A percentile compares a stretch with the other conserved stretches of the same genome.
Conservation (phyloP, 164 flowering plant species). For the Aristolochia contorta region DNA sequence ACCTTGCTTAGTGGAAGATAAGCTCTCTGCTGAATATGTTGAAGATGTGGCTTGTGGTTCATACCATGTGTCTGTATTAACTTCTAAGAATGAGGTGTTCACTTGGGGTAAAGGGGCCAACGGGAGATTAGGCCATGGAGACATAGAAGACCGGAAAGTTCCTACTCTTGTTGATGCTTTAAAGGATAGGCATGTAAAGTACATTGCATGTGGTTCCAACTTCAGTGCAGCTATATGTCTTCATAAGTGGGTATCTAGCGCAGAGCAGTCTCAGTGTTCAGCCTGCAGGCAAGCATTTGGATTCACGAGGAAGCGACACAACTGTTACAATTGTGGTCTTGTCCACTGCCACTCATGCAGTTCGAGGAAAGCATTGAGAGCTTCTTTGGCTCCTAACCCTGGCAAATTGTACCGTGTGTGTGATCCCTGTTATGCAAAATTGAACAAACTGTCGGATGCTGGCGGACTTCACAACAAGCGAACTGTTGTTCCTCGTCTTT, state of each 20-base stretch:
- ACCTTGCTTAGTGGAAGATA: slow-evolving; percentile 29
- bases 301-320: slow-evolving; percentile 71
- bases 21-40: slow-evolving; percentile 19
- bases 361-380: slow-evolving; percentile 65
- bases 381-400: slow-evolving; percentile 73
- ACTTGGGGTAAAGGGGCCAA: slow-evolving; percentile 90
- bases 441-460: slow-evolving; percentile 47
- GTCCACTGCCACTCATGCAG: slow-evolving; percentile 82
- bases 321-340: slow-evolving; percentile 80
- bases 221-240: slow-evolving; percentile 64
- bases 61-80: slow-evolving; percentile 63
- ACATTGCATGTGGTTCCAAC: slow-evolving; percentile 68
- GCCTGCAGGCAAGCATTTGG: slow-evolving; percentile 81
- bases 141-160: slow-evolving; percentile 55
- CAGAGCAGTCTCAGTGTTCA: slow-evolving; percentile 73
- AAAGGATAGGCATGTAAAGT: slow-evolving; percentile 73
- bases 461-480: slow-evolving; percentile 32
- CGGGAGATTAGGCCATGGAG: slow-evolving; percentile 84
- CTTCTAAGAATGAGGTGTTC: slow-evolving; percentile 66
- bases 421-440: slow-evolving; percentile 57
- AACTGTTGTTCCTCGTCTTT: slow-evolving; percentile 61
- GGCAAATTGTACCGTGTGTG: slow-evolving; percentile 68
- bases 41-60: slow-evolving; percentile 75
- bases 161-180: slow-evolving; percentile 65
- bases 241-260: slow-evolving; percentile 74